phyloP scores from a whole-genome alignment of 306 rosid species.

The Hippophae gyantsensis region DNA sequence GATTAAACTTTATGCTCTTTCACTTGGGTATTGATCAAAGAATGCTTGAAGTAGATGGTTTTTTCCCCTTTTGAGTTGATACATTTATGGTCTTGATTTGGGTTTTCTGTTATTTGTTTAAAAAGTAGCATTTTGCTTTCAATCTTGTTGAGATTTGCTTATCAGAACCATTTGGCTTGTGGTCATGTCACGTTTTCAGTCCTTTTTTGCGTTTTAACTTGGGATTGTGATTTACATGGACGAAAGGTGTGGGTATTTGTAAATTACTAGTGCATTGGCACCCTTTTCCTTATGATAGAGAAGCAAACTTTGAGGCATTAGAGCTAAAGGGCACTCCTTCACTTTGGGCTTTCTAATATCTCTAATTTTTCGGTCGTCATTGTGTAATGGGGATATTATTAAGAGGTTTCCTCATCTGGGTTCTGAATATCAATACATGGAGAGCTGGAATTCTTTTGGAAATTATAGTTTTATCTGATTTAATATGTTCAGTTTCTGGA shows the following conservation, averaged over 20 bases:
- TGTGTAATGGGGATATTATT: constrained; percentile 26
- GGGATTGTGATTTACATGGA: constrained; percentile 10
- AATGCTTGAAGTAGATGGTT: constrained; percentile 1
- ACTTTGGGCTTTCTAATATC: background rate
- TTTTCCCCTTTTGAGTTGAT: background rate
- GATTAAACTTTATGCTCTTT: constrained; percentile 7
- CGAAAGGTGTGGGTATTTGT: constrained; percentile 9
- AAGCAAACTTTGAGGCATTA: background rate
- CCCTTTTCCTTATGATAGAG: background rate
- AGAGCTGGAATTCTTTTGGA: constrained; percentile 22
- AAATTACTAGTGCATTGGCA: background rate
- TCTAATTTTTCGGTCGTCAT: background rate
- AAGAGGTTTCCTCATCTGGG: constrained; percentile 23
- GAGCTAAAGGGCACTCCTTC: background rate
- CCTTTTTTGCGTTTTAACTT: constrained; percentile 1
- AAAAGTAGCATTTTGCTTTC: constrained; percentile 14
- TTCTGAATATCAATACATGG: constrained; percentile 32
- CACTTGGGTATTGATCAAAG: constrained; percentile 10
- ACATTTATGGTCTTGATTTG: background rate
- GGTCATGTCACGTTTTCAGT: background rate
- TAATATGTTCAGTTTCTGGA: constrained; percentile 42
- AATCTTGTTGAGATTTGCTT: constrained; percentile 4
- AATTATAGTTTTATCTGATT: constrained; percentile 37
- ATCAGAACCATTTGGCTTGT: constrained; percentile 11
- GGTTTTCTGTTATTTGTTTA: background rate